Percentiles rank a stretch among this genome's conserved stretches.
Evolutionary conservation across 176 grass and related monocot genomes (phyloP).

Genomic region (Oropetium thomaeum): DNA sequence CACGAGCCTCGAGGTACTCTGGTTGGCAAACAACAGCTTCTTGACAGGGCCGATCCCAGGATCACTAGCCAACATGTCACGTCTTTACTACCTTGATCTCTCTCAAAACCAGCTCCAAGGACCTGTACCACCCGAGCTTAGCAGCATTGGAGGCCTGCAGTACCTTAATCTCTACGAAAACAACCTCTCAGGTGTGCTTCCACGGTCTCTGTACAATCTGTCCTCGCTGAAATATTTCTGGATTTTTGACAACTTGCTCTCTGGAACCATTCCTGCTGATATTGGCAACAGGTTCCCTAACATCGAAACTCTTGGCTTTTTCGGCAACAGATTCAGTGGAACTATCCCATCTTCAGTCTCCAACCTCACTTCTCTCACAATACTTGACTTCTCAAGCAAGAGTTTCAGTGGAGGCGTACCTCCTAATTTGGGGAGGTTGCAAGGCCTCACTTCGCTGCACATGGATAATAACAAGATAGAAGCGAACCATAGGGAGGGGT

Average conservation of each 20-base stretch:
- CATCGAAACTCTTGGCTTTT: neutral
- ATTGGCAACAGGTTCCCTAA: neutral
- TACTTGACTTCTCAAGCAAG: neutral
- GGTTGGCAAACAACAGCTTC: constrained; percentile 1
- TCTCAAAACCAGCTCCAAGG: neutral
- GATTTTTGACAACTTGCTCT: neutral
- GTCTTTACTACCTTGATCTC: neutral
- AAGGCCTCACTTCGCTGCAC: neutral
- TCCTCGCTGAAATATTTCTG: neutral
- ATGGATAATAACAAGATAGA: neutral
- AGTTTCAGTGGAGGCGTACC: constrained; percentile 5
- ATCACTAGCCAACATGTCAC: constrained; percentile 25
- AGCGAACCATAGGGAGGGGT: neutral
- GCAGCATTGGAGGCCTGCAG: neutral
- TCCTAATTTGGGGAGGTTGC: neutral
- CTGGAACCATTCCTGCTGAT: constrained; percentile 12
- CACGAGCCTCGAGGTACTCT: neutral
- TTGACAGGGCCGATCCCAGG: neutral
- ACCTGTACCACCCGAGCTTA: neutral
- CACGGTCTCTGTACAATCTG: constrained; percentile 12
- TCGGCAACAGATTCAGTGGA: neutral
- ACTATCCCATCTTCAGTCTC: neutral
- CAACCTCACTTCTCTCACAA: constrained; percentile 8
- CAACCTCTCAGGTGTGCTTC: constrained; percentile 11
- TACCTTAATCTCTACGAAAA: neutral